A percentile compares a stretch with the other conserved stretches of the same genome.
Evolutionary conservation across 306 rosid species (phyloP).

Genomic region (Calophaca sinica): DNA sequence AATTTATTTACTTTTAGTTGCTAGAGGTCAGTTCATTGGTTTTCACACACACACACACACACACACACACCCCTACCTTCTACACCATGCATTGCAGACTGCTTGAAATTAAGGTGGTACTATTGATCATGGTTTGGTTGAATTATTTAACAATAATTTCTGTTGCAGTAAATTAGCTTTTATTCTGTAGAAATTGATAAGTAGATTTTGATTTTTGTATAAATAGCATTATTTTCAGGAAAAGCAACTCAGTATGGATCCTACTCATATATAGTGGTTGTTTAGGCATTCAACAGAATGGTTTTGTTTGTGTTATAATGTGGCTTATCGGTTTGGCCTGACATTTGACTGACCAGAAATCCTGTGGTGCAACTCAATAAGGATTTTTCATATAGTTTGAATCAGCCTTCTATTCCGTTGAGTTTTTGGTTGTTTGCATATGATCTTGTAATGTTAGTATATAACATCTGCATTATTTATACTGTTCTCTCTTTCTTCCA

Average conservation of each 20-base stretch:
- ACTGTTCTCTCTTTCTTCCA: constrained; percentile 28
- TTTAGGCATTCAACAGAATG: constrained; percentile 28
- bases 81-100: neutral
- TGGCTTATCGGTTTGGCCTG: constrained; percentile 25
- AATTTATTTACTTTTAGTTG: constrained; percentile 19
- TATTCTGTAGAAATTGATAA: constrained; percentile 10
- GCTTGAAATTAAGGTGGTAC: constrained; percentile 25
- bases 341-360: constrained; percentile 32
- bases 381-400: constrained; percentile 7
- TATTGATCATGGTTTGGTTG: constrained; percentile 21
- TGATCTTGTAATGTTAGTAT: constrained; percentile 11
- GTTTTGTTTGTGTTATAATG: constrained; percentile 25
- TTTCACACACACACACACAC: neutral
- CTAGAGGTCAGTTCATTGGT: constrained; percentile 12
- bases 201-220: constrained; percentile 8
- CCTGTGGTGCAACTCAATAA: constrained; percentile 18
- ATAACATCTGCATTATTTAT: constrained; percentile 25
- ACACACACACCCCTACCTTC: neutral
- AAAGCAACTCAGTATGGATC: constrained; percentile 23
- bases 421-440: constrained; percentile 31
- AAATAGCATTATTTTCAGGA: constrained; percentile 5
- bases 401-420: constrained; percentile 4
- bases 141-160: constrained; percentile 31
- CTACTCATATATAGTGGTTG: constrained; percentile 17
- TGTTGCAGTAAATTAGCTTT: constrained; percentile 10